These are phyloP conservation scores for Pseudomonodictys pantanalensis DNA, from an alignment of 495 filamentous ascomycete species.

Conservation along the genomic window DNA sequence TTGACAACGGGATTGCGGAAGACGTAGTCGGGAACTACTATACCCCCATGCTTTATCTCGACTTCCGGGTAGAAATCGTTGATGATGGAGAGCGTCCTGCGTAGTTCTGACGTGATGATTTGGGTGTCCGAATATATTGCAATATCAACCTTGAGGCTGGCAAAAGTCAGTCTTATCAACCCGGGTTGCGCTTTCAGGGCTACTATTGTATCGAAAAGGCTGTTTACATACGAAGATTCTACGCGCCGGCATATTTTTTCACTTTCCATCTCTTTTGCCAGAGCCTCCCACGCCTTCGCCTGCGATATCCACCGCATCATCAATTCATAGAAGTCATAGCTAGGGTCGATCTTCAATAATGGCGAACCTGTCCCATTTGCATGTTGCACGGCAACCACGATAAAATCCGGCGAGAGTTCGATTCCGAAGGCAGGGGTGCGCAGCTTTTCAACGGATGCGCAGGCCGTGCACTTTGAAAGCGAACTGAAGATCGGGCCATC, in stretches of 20 bases:
- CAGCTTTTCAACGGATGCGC: background rate
- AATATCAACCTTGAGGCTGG: background rate
- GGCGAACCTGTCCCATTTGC: background rate
- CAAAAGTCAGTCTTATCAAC: too few species aligned
- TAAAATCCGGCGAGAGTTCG: conserved; percentile 1
- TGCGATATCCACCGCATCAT: too few species aligned
- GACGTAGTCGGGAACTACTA: background rate
- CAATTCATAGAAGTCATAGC: too few species aligned
- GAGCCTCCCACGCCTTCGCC: too few species aligned
- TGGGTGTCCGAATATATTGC: background rate
- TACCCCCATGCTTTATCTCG: background rate
- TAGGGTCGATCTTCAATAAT: background rate
- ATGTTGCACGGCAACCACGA: background rate
- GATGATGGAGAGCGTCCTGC: background rate
- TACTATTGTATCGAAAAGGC: too few species aligned
- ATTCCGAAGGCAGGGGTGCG: conserved; percentile 1
- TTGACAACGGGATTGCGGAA: background rate
- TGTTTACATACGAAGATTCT: too few species aligned
- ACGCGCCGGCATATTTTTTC: too few species aligned
- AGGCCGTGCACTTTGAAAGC: background rate
- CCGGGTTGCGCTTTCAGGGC: too few species aligned
- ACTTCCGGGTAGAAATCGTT: background rate
- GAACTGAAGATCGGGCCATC: too few species aligned
- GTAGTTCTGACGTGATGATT: conserved; percentile 3
- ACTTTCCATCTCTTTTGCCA: too few species aligned